Base-by-base conservation (phyloP, 768 basidiomycete genomes). In the Lactifluus echinatus region DNA sequence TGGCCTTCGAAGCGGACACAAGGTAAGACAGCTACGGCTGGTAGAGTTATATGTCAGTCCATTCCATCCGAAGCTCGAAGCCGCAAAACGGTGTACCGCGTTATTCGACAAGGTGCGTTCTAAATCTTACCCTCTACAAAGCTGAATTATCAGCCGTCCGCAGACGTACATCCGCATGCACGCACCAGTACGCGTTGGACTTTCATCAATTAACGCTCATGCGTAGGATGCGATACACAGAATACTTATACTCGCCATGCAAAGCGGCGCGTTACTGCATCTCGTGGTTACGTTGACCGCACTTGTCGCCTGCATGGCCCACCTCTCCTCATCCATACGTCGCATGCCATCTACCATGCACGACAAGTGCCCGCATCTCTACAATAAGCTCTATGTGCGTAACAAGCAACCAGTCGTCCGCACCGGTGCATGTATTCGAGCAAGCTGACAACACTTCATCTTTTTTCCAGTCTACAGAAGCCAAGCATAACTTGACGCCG, bases 241-340 rank as follows among this genome's bases (percentile, higher is more conserved):
- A 44, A 78, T 78, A 26, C 81, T 89, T 56, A 70, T 74, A 28
- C 72, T 83, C 24, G 78, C 79, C 33, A 79, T 91, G 75, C 85
- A 85, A 66, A 77, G 80, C 0, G 87, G 84, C 17, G 83, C 87
- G 17, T 92, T 92, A 64, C 72, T 86, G 12, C 84, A 85, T 59
- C 66, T 87, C 15, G 69, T 84, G n/a, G 65, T 92, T 45, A 72
- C 80, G 4, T 73, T 90, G 40, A 72, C 75, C 23, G 85, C 82
- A 12, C 76, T 87, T 37, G 70, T 77, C 43, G 84, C 85, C 2
- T 76, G 88, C 55, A 68, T 87, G 66, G 45, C 50, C 3, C 60
- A 55, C 17, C 51, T 62, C 8, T 48, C 51, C n/a, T 43, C 46
- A 17, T 56, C 46, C 10, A 2, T 61, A 8, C 44, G 49, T 3